Evolutionary conservation across 495 filamentous ascomycete genomes (phyloP).

Genomic region (Daldinia bambusicola): DNA sequence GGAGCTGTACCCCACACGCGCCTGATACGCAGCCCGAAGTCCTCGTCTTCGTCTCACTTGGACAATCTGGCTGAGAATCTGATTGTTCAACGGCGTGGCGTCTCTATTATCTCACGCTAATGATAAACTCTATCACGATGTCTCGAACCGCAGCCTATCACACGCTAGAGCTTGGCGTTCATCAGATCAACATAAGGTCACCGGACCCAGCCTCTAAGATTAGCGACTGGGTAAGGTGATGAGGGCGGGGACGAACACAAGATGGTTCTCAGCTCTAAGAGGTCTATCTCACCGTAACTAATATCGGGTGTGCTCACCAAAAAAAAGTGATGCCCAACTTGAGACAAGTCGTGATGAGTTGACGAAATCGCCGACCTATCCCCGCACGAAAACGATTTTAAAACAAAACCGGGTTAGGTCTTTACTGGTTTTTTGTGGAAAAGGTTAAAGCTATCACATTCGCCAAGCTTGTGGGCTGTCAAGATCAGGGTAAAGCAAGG

Average conservation of each 20-base stretch:
- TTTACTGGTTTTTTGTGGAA: conserved; percentile 15
- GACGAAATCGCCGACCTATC: conserved; percentile 32
- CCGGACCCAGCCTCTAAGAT: conserved; percentile 25
- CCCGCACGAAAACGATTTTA: conserved; percentile 31
- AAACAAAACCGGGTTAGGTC: conserved; percentile 10
- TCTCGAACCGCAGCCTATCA: conserved; percentile 27
- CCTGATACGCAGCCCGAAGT: conserved; percentile 9
- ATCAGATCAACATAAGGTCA: conserved; percentile 30
- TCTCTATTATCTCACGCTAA: conserved; percentile 37
- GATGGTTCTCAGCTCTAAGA: conserved; percentile 1
- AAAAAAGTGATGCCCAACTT: conserved; percentile 21
- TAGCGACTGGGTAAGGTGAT: conserved; percentile 3
- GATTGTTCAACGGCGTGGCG: conserved; percentile 36
- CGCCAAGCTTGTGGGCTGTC: conserved; percentile 15
- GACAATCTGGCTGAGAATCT: neutral
- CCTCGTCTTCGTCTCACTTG: conserved; percentile 12
- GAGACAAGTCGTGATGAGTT: conserved; percentile 28
- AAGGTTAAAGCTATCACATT: conserved; percentile 35
- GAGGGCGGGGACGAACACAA: conserved; percentile 22
- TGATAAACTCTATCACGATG: conserved; percentile 25
- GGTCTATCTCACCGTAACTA: neutral
- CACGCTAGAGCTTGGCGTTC: conserved; percentile 26
- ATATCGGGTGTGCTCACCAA: conserved; percentile 10
- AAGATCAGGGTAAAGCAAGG: conserved; percentile 15
- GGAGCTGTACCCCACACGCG: conserved; percentile 40